phyloP scores from a whole-genome alignment of 495 filamentous ascomycete genomes.

The Staphylotrichum tortipilum region DNA sequence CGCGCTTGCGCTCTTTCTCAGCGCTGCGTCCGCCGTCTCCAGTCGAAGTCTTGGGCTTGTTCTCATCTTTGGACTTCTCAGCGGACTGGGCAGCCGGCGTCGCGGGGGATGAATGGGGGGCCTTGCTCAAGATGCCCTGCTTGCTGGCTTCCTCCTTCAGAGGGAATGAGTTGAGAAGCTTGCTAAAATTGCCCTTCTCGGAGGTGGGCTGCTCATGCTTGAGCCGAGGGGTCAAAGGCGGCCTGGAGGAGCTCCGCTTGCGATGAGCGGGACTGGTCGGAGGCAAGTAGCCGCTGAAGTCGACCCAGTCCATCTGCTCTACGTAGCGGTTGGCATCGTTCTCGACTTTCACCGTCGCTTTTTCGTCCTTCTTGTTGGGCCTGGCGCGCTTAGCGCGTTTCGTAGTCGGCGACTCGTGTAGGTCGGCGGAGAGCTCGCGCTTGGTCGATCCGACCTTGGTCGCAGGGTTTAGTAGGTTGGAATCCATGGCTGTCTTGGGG shows the following conservation, averaged over 20 bases:
- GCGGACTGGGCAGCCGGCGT: too few species aligned
- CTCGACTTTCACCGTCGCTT: neutral
- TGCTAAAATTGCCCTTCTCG: too few species aligned
- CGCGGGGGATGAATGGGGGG: too few species aligned
- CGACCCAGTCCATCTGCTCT: neutral
- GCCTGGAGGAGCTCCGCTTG: neutral
- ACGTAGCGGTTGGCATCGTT: neutral
- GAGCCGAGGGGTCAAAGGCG: too few species aligned
- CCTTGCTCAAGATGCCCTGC: too few species aligned
- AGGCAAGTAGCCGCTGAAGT: neutral
- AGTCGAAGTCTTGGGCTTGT: too few species aligned
- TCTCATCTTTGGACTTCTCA: neutral
- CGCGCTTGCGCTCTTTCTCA: too few species aligned
- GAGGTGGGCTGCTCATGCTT: too few species aligned
- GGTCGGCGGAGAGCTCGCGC: neutral
- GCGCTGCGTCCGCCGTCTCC: too few species aligned
- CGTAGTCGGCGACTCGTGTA: conserved; percentile 4
- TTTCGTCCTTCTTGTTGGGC: neutral
- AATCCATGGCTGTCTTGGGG: too few species aligned
- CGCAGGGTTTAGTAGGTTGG: neutral
- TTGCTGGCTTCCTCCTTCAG: neutral
- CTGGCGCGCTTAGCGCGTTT: conserved; percentile 7
- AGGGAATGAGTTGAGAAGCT: too few species aligned
- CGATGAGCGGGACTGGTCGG: neutral
- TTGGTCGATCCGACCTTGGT: neutral